Base-by-base conservation (phyloP, 352 stramenopile species). In the Phytopythium sindhum region DNA sequence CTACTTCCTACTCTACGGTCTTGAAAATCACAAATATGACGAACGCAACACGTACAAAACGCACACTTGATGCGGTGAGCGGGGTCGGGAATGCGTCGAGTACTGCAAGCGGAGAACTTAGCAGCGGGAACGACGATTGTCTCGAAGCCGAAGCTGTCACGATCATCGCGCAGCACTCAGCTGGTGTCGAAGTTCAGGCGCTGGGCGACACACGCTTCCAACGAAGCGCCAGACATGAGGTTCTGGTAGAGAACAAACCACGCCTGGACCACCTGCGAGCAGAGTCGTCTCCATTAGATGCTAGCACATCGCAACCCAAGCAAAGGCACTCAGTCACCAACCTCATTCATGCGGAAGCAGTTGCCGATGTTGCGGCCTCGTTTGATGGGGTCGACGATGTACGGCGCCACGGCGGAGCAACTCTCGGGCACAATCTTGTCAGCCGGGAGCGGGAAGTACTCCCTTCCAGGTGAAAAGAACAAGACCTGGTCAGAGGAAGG, bases 331-430 rank as follows among this genome's bases (percentile, higher is more conserved):
- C 9, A 45, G 6, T 45, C n/a, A 11, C 48, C 12, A 65, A 89
- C 85, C 73, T 95, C 81, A 48, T 84, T 78, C 77, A 95, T 92
- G 26, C 85, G 83, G 60, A 93, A 95, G 47, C 81, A 84, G 64
- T 90, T 93, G 60, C 84, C 87, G 54, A 95, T 89, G 64, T 69
- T 89, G 60, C 81, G 74, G 29, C 72, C 77, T 31, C 69, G 65
- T 41, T 84, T 83, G 57, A 95, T 88, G 12, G 87, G 87, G 68
- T 95, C 87, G 19, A 78, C 63, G 48, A 95, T 89, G 65, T 80
- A 90, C 9, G 84, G 81, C 7, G 77, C 75, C 15, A 91, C 73
- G 42, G 78, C 70, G 0, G 74, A 61, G 21, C 73, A 75, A 29
- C 75, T 65, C 26, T 78, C 68, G 17, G 74, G 31, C 2, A 54